phyloP scores from a whole-genome alignment of 768 basidiomycete genomes.

The Rhizopogon roseolus region DNA sequence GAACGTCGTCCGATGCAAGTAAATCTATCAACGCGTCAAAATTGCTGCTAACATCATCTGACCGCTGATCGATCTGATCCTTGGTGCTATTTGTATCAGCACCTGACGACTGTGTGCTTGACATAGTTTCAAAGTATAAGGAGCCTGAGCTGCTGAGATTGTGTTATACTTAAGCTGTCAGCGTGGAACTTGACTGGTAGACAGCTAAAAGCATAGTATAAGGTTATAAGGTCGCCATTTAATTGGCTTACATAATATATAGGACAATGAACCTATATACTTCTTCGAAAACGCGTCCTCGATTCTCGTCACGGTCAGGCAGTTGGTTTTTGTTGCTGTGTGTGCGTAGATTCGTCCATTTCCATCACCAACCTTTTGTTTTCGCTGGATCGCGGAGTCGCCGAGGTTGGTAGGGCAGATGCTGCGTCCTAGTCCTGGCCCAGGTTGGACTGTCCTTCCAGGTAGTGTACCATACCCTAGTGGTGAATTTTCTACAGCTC shows the following conservation, averaged over 20 bases:
- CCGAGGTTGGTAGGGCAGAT: neutral
- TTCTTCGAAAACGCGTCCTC: too few relatives aligned
- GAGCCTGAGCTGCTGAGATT: too few relatives aligned
- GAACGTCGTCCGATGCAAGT: constrained; percentile 22
- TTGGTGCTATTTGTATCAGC: neutral
- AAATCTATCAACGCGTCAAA: constrained; percentile 26
- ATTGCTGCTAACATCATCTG: constrained; percentile 10
- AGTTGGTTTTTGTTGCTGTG: too few relatives aligned
- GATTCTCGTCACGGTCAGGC: too few relatives aligned
- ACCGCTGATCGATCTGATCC: neutral
- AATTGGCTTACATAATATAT: too few relatives aligned
- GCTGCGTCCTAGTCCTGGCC: constrained; percentile 14
- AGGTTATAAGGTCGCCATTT: too few relatives aligned
- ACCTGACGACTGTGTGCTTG: neutral
- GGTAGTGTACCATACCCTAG: constrained; percentile 6
- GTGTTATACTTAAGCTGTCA: too few relatives aligned
- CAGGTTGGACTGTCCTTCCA: constrained; percentile 21
- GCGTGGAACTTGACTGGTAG: too few relatives aligned
- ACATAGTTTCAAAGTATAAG: neutral
- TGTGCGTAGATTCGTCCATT: too few relatives aligned
- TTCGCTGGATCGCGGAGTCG: neutral
- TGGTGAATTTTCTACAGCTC: neutral
- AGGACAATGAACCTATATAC: too few relatives aligned
- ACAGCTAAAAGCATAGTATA: too few relatives aligned
- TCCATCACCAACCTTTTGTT: neutral